A percentile compares a stretch with the other conserved stretches of the same genome.
phyloP scores from a whole-genome alignment of 192 early-diverging fungal species.

The Podila horticola region DNA sequence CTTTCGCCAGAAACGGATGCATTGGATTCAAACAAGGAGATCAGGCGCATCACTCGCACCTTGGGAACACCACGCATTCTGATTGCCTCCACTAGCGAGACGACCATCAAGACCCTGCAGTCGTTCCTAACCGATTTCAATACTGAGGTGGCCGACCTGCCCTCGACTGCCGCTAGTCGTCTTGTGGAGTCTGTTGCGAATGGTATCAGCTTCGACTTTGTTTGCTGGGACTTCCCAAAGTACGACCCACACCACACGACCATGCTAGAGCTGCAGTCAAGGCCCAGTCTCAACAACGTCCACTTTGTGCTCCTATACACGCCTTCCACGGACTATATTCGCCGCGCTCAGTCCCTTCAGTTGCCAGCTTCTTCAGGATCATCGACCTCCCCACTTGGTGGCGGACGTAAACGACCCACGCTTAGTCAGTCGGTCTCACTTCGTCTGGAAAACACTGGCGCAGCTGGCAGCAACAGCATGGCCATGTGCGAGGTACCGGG shows the following conservation, averaged over 20 bases:
- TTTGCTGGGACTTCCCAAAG: conserved; percentile 51
- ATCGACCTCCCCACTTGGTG: background rate
- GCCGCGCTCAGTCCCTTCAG: conserved; percentile 43
- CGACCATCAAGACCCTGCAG: conserved; percentile 28
- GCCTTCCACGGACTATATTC: conserved; percentile 20
- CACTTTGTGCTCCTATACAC: conserved; percentile 46
- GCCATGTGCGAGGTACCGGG: conserved; percentile 22
- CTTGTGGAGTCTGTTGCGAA: conserved; percentile 47
- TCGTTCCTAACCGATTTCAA: conserved; percentile 38
- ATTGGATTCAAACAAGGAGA: conserved; percentile 40
- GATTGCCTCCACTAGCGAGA: conserved; percentile 47
- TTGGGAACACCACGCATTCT: conserved; percentile 42
- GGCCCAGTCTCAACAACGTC: conserved; percentile 32
- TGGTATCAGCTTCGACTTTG: conserved; percentile 46
- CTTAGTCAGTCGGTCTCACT: conserved; percentile 36
- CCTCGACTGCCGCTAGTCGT: conserved; percentile 35
- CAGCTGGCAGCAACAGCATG: background rate
- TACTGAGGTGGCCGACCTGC: conserved; percentile 39
- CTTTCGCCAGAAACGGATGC: conserved; percentile 14
- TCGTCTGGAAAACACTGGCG: conserved; percentile 13
- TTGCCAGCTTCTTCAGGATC: conserved; percentile 15
- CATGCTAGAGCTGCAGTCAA: conserved; percentile 38
- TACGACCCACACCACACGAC: conserved; percentile 32
- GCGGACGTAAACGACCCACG: conserved; percentile 17
- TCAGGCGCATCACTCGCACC: conserved; percentile 47